A percentile compares a stretch with the other conserved stretches of the same genome.
These are phyloP conservation scores for Filobasidium floriforme DNA, from an alignment of 768 basidiomycete genomes.

Conservation along the genomic window DNA sequence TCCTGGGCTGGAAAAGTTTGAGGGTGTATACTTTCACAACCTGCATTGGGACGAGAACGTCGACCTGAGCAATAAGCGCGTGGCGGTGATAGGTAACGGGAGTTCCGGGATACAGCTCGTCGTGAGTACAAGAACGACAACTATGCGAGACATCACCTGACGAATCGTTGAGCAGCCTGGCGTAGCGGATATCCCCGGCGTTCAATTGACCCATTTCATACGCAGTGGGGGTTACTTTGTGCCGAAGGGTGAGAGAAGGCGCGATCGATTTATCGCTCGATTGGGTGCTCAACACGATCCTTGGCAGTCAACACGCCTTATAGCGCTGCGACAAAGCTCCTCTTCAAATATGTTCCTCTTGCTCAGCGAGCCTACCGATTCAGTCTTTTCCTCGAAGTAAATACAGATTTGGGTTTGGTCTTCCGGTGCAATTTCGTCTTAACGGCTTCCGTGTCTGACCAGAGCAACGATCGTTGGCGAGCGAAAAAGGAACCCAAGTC, in stretches of 20 bases:
- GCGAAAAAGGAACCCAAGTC: background rate
- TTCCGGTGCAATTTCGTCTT: too few species aligned
- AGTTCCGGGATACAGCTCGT: constrained; percentile 28
- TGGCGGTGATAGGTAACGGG: constrained; percentile 37
- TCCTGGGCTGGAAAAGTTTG: constrained; percentile 52
- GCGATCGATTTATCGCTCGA: too few species aligned
- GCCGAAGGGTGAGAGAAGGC: constrained; percentile 39
- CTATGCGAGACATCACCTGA: too few species aligned
- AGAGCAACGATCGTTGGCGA: constrained; percentile 14
- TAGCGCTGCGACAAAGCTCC: too few species aligned
- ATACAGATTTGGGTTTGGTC: too few species aligned
- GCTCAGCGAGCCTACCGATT: too few species aligned
- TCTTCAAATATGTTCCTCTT: too few species aligned
- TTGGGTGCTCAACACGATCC: too few species aligned
- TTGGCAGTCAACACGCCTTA: too few species aligned
- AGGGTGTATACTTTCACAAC: constrained; percentile 57
- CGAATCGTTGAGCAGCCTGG: constrained; percentile 8
- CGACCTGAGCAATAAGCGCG: constrained; percentile 32
- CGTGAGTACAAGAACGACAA: background rate
- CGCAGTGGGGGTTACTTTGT: constrained; percentile 58
- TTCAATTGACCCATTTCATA: constrained; percentile 50
- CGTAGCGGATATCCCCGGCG: constrained; percentile 28
- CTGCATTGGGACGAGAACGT: constrained; percentile 51
- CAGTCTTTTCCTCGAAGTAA: too few species aligned
- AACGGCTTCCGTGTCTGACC: background rate